A percentile compares a stretch with the other conserved stretches of the same genome.
Evolutionary conservation across 2,329 filamentous ascomycete species (phyloP).

Genomic region (Malbranchea cinnamomea): DNA sequence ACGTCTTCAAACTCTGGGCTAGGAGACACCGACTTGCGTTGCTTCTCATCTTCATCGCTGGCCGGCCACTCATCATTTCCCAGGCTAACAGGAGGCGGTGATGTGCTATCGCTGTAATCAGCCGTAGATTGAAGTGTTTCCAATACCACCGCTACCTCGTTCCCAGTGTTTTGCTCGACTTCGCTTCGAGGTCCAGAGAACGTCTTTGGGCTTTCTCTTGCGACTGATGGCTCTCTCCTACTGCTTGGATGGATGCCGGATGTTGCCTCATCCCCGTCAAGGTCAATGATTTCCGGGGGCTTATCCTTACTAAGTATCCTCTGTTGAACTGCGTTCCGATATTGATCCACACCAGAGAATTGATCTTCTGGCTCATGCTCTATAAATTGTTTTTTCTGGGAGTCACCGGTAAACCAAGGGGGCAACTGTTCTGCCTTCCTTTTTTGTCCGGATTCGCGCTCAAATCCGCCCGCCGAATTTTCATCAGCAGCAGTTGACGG

Average conservation of each 20-base stretch:
- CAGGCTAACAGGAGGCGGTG: too few species aligned
- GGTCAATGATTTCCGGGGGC: conserved; percentile 7
- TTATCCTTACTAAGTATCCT: conserved; percentile 5
- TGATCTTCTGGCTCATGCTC: conserved; percentile 17
- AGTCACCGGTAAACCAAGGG: conserved; percentile 30
- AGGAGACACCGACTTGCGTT: conserved; percentile 19
- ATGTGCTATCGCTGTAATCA: too few species aligned
- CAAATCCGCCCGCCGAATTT: conserved; percentile 51
- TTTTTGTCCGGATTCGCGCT: conserved; percentile 27
- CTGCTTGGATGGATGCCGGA: too few species aligned
- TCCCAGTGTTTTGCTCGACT: too few species aligned
- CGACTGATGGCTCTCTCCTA: too few species aligned
- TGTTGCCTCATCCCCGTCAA: conserved; percentile 7
- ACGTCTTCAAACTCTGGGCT: conserved; percentile 40
- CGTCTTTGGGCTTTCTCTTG: too few species aligned
- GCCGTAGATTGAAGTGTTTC: too few species aligned
- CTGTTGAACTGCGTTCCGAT: conserved; percentile 17
- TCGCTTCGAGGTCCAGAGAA: too few species aligned
- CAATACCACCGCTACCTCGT: too few species aligned
- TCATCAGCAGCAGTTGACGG: conserved; percentile 26
- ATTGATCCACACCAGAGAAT: conserved; percentile 6
- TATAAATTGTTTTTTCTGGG: conserved; percentile 19
- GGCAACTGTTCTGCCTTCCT: conserved; percentile 24
- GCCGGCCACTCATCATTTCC: neutral
- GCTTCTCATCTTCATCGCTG: neutral